phyloP scores from a whole-genome alignment of 2,329 filamentous ascomycete species.

The Fusarium sp. region DNA sequence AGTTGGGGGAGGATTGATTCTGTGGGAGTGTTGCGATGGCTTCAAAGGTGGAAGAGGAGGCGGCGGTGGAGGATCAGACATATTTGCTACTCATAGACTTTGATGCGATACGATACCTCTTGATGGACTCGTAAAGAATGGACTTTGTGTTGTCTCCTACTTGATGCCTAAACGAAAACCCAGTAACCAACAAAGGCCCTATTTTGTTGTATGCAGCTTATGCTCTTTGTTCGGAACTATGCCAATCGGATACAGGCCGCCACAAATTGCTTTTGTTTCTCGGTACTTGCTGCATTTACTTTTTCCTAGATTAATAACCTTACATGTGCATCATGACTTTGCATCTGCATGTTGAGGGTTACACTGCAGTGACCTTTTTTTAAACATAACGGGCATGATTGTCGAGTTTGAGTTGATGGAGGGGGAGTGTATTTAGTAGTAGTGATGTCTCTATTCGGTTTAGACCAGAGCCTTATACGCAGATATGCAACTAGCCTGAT shows the following conservation, averaged over 20 bases:
- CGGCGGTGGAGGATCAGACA: neutral
- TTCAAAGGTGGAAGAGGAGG: neutral
- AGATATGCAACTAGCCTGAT: conserved; percentile 20
- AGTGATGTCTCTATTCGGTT: neutral
- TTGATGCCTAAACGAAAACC: neutral
- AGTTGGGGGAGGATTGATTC: neutral
- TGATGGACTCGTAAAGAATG: neutral
- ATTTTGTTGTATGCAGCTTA: neutral
- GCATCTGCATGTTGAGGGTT: conserved; percentile 26
- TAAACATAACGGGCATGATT: neutral
- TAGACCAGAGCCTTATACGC: neutral
- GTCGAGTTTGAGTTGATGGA: neutral
- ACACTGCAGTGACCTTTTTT: conserved; percentile 31
- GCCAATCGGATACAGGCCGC: neutral
- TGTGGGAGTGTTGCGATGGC: neutral
- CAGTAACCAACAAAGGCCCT: neutral
- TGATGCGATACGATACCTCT: neutral
- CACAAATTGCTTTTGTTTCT: neutral
- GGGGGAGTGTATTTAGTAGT: conserved; percentile 18
- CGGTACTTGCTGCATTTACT: conserved; percentile 8
- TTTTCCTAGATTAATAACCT: conserved; percentile 5
- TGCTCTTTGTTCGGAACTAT: neutral
- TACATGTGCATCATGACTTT: conserved; percentile 23
- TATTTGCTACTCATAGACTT: neutral
- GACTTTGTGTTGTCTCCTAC: neutral